Percentiles rank a stretch among this genome's conserved stretches.
Evolutionary conservation across 2,329 filamentous ascomycete species (phyloP).

Genomic region (Zymoseptoria crescenta): DNA sequence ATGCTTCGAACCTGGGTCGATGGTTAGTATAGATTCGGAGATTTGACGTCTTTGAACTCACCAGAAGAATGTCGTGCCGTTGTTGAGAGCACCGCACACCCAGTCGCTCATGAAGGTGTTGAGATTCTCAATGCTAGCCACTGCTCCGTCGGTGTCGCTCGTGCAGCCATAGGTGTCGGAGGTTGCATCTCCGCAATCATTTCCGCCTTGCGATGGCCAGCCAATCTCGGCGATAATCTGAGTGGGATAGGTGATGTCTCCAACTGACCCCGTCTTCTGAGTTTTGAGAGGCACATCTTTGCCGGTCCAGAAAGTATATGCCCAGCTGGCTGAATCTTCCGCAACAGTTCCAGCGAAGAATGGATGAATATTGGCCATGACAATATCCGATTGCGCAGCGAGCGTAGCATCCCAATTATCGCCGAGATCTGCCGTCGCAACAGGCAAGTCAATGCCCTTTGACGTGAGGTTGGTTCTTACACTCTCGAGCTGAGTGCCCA

Average conservation of each 20-base stretch:
- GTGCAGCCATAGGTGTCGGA: slow-evolving; percentile 41
- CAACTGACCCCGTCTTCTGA: slow-evolving; percentile 32
- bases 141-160: slow-evolving; percentile 50
- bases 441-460: slow-evolving; percentile 60
- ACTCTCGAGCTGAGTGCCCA: slow-evolving; percentile 57
- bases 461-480: slow-evolving; percentile 66
- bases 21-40: not conserved
- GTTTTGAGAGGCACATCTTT: slow-evolving; percentile 58
- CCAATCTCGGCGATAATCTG: slow-evolving; percentile 77
- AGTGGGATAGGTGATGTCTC: slow-evolving; percentile 26
- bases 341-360: slow-evolving; percentile 80
- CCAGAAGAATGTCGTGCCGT: slow-evolving; percentile 93
- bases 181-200: slow-evolving; percentile 55
- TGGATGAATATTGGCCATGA: slow-evolving; percentile 96
- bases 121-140: slow-evolving; percentile 71
- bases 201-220: slow-evolving; percentile 81
- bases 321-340: slow-evolving; percentile 67
- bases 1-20: slow-evolving; percentile 65
- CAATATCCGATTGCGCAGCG: slow-evolving; percentile 64
- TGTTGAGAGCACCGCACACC: slow-evolving; percentile 71
- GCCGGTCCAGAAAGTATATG: slow-evolving; percentile 68
- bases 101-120: slow-evolving; percentile 81
- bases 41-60: slow-evolving; percentile 34
- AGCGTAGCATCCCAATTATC: slow-evolving; percentile 73
- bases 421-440: slow-evolving; percentile 83